Conservation (phyloP, 306 rosid genomes). For the Quercus agrifolia region DNA sequence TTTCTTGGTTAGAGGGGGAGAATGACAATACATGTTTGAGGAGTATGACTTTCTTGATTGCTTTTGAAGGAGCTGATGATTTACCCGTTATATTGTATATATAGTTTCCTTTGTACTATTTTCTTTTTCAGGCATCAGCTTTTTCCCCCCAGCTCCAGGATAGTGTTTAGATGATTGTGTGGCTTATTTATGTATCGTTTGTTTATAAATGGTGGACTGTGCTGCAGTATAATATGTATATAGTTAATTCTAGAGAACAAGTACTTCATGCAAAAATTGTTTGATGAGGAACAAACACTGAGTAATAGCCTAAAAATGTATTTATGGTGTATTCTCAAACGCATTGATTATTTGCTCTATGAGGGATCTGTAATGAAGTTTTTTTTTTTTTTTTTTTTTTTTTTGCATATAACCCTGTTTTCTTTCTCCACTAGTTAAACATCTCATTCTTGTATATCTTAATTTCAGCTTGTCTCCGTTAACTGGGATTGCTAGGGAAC, state of each 20-base stretch:
- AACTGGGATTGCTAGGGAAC: too few species aligned
- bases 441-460: too few species aligned
- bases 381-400: too few species aligned
- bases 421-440: too few species aligned
- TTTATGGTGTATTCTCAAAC: too few species aligned
- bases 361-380: too few species aligned
- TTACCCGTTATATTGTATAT: not conserved
- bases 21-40: not conserved
- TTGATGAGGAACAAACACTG: too few species aligned
- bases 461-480: too few species aligned
- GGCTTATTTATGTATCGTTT: not conserved
- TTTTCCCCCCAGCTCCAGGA: not conserved
- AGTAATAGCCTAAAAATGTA: too few species aligned
- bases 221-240: not conserved
- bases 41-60: not conserved
- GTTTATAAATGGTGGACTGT: not conserved
- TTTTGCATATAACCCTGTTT: too few species aligned
- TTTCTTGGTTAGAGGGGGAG: not conserved
- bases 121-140: not conserved
- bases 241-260: not conserved
- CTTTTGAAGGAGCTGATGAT: not conserved
- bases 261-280: not conserved
- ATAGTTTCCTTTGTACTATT: not conserved
- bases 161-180: not conserved
- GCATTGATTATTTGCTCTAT: too few species aligned